A percentile compares a stretch with the other conserved stretches of the same genome.
Conservation (phyloP, 1,139 yeast genomes). For the Scheffersomyces titani region DNA sequence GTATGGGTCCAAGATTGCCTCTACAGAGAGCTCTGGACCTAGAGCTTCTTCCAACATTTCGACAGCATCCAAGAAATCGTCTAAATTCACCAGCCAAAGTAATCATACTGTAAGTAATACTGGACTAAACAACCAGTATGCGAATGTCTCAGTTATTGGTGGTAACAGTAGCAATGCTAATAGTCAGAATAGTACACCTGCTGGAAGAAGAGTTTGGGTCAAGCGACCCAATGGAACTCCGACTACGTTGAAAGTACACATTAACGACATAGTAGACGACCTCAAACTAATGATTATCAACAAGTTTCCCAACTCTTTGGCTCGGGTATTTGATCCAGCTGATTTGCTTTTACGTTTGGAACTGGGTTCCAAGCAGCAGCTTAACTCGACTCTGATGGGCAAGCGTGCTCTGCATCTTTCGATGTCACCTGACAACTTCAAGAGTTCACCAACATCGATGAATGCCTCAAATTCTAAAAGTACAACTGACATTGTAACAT, state of each 20-base stretch:
- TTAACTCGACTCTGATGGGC: not conserved
- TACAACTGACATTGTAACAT: constrained; percentile 6
- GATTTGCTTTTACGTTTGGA: constrained; percentile 54
- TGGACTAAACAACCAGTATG: not conserved
- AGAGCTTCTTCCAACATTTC: not conserved
- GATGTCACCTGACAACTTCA: constrained; percentile 9
- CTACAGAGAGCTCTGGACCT: not conserved
- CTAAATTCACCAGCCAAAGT: not conserved
- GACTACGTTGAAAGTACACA: constrained; percentile 61
- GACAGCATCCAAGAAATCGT: not conserved
- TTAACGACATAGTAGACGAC: constrained; percentile 69
- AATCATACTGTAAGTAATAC: not conserved
- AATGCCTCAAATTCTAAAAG: constrained; percentile 17
- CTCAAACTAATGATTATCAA: constrained; percentile 58
- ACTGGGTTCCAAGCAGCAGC: constrained; percentile 3
- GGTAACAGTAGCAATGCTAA: not conserved
- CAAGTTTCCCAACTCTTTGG: constrained; percentile 73
- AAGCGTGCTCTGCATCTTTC: constrained; percentile 2
- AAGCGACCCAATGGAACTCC: constrained; percentile 58
- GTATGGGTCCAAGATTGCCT: not conserved
- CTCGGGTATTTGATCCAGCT: constrained; percentile 65
- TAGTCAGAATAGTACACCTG: not conserved
- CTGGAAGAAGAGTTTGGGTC: constrained; percentile 61
- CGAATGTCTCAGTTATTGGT: not conserved
- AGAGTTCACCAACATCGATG: constrained; percentile 2